Evolutionary conservation across 2,329 filamentous ascomycete genomes (phyloP).

Genomic region (Diaporthe capsici): DNA sequence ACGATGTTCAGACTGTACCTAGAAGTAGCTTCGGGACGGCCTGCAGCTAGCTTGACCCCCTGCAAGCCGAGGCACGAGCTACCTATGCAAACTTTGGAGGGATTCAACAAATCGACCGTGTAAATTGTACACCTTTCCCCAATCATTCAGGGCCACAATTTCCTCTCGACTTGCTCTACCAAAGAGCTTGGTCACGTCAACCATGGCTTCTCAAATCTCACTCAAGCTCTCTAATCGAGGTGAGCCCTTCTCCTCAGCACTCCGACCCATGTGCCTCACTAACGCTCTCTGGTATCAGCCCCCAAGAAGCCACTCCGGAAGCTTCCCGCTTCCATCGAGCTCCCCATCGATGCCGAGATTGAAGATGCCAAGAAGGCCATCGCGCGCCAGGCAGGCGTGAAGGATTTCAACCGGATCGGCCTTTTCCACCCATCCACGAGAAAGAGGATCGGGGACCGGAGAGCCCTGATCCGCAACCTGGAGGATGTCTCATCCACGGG

Average conservation of each 20-base stretch:
- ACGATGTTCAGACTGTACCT: neutral
- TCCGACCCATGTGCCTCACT: neutral
- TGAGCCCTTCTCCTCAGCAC: neutral
- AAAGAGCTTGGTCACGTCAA: constrained; percentile 6
- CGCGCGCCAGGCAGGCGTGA: constrained; percentile 64
- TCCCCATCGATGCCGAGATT: constrained; percentile 66
- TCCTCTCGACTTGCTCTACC: constrained; percentile 8
- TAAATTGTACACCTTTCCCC: neutral
- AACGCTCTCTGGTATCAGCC: constrained; percentile 45
- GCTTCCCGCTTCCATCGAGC: constrained; percentile 65
- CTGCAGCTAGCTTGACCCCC: neutral
- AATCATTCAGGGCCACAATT: neutral
- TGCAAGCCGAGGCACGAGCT: constrained; percentile 25
- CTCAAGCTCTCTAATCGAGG: constrained; percentile 38
- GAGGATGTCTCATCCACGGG: constrained; percentile 62
- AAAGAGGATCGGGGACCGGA: constrained; percentile 75
- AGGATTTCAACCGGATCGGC: constrained; percentile 73
- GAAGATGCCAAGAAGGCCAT: constrained; percentile 72
- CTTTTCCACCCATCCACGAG: constrained; percentile 72
- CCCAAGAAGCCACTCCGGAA: constrained; percentile 67
- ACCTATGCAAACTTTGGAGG: constrained; percentile 7
- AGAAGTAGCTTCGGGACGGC: neutral
- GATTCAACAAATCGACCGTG: constrained; percentile 21
- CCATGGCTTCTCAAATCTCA: constrained; percentile 39
- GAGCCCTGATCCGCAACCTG: constrained; percentile 65